These are phyloP conservation scores for Chiua virens DNA, from an alignment of 768 basidiomycete genomes.

Conservation along the genomic window DNA sequence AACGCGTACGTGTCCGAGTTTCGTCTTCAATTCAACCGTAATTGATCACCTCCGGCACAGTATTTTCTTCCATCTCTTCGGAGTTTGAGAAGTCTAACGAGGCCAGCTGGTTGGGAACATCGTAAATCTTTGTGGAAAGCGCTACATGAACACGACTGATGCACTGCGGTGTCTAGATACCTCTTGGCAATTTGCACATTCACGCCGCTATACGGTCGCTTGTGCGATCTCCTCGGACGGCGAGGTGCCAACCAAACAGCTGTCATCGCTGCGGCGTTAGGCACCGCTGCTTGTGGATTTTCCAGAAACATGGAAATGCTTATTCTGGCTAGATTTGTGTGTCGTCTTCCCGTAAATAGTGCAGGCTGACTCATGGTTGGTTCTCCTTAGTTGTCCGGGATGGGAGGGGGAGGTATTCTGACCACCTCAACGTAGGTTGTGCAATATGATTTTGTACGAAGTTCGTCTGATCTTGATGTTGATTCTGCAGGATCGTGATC, in stretches of 20 bases:
- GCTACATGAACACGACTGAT: not conserved
- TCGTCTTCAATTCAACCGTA: not conserved
- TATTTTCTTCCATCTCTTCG: slow-evolving; percentile 76
- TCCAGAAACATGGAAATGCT: slow-evolving; percentile 70
- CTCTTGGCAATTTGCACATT: slow-evolving; percentile 79
- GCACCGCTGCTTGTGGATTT: slow-evolving; percentile 66
- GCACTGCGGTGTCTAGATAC: slow-evolving; percentile 44
- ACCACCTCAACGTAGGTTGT: slow-evolving; percentile 65
- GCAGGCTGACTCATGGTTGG: not conserved
- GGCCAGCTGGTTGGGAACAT: slow-evolving; percentile 81
- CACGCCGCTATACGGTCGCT: slow-evolving; percentile 77
- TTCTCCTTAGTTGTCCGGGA: slow-evolving; percentile 55
- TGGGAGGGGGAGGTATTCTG: slow-evolving; percentile 76
- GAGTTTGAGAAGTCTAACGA: slow-evolving; percentile 77
- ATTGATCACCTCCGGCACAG: slow-evolving; percentile 35
- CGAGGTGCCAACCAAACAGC: slow-evolving; percentile 67
- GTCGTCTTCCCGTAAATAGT: slow-evolving; percentile 25
- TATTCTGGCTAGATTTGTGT: slow-evolving; percentile 72
- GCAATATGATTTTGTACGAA: not conserved
- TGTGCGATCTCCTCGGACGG: slow-evolving; percentile 74
- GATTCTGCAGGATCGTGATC: slow-evolving; percentile 55
- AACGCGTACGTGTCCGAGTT: slow-evolving; percentile 51
- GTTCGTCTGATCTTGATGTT: slow-evolving; percentile 16
- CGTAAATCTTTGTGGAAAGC: slow-evolving; percentile 41
- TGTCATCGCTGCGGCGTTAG: slow-evolving; percentile 56